Conservation (phyloP, 2,329 filamentous ascomycete genomes). For the Colletotrichum limetticola region DNA sequence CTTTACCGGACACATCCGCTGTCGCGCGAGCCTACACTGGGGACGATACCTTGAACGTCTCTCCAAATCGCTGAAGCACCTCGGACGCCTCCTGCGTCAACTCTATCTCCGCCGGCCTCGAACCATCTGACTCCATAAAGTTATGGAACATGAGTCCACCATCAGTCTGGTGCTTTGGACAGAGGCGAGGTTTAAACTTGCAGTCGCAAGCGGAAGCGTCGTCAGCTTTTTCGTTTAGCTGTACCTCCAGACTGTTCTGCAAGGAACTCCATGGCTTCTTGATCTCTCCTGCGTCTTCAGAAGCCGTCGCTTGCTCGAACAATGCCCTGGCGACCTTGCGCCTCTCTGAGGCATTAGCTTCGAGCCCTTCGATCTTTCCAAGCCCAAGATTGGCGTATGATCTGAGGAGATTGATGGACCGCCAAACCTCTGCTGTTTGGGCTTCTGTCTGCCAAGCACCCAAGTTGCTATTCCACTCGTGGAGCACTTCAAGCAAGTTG, state of each 20-base stretch:
- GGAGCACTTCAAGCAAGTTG: background rate
- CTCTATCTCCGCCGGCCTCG: conserved; percentile 2
- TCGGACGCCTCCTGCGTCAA: conserved; percentile 16
- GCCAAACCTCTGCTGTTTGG: conserved; percentile 1
- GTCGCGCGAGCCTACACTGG: background rate
- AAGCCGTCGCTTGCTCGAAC: background rate
- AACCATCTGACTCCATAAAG: conserved; percentile 15
- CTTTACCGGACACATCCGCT: background rate
- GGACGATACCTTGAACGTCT: background rate
- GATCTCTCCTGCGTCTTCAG: background rate
- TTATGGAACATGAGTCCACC: conserved; percentile 11
- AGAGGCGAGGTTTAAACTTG: conserved; percentile 12
- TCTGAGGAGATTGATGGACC: conserved; percentile 19
- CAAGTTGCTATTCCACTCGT: background rate
- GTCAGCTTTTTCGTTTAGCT: background rate
- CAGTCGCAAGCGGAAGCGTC: background rate
- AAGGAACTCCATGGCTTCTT: conserved; percentile 1
- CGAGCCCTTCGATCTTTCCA: background rate
- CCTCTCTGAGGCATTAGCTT: background rate
- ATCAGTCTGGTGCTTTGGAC: background rate
- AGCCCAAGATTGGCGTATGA: conserved; percentile 13
- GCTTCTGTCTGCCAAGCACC: conserved; percentile 1
- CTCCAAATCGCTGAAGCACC: background rate
- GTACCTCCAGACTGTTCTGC: background rate
- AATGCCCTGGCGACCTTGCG: background rate